These are phyloP conservation scores for Mitragyna speciosa DNA, from an alignment of 257 asterid genomes.

Conservation along the genomic window DNA sequence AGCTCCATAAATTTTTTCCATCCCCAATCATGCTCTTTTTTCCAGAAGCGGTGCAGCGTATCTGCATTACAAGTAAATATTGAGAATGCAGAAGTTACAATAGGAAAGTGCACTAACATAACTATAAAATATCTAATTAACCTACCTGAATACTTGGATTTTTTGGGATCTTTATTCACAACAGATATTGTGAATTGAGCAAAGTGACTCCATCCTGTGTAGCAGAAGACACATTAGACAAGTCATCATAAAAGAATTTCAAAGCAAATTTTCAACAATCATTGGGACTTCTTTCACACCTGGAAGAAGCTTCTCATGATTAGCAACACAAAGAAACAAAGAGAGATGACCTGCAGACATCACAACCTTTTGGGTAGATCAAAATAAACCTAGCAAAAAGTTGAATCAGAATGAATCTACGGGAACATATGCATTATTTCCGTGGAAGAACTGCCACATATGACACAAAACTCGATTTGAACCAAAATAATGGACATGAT, in stretches of 20 bases:
- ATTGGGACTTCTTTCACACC: conserved; percentile 38
- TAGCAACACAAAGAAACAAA: conserved; percentile 91
- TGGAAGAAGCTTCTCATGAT: conserved; percentile 97
- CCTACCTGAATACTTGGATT: conserved; percentile 88
- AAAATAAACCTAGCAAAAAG: conserved; percentile 78
- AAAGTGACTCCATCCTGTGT: conserved; percentile 93
- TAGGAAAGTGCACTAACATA: neutral
- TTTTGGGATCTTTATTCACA: conserved; percentile 91
- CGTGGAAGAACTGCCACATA: neutral
- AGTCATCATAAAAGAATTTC: conserved; percentile 11
- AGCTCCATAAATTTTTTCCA: conserved; percentile 99
- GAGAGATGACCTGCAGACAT: conserved; percentile 93
- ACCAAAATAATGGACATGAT: neutral
- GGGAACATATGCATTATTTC: neutral
- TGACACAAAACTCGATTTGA: neutral
- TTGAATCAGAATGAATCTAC: conserved; percentile 20
- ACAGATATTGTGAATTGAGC: conserved; percentile 95
- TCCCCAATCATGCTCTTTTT: conserved; percentile 99
- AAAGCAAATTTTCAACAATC: neutral
- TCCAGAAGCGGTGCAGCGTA: conserved; percentile 91
- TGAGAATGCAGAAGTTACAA: conserved; percentile 2
- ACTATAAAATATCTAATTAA: conserved; percentile 5
- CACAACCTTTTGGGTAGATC: conserved; percentile 96
- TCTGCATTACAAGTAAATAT: conserved; percentile 43
- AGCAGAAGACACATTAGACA: conserved; percentile 16